Percentiles rank a stretch among this genome's conserved stretches.
These are phyloP conservation scores for Mycena crocata DNA, from an alignment of 768 basidiomycete species.

Conservation along the genomic window DNA sequence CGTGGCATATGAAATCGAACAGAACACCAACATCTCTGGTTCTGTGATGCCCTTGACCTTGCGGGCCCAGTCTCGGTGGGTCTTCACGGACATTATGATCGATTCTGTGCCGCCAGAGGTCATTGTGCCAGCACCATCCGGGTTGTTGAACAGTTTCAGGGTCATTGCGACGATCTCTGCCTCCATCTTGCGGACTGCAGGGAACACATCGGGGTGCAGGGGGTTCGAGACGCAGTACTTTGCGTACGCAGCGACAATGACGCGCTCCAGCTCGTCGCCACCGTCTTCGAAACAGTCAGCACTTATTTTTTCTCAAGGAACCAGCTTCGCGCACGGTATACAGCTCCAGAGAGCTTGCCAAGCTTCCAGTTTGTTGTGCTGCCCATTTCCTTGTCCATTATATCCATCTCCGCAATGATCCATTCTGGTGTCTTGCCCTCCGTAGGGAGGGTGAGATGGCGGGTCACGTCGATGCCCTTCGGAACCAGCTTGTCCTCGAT, in stretches of 20 bases:
- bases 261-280: slow-evolving; percentile 80
- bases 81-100: slow-evolving; percentile 95
- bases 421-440: slow-evolving; percentile 75
- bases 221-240: slow-evolving; percentile 91
- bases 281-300: slow-evolving; percentile 64
- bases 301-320: not conserved
- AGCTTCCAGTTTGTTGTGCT: slow-evolving; percentile 65
- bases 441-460: slow-evolving; percentile 74
- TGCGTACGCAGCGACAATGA: slow-evolving; percentile 85
- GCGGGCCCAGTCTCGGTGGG: slow-evolving; percentile 92
- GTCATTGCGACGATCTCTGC: slow-evolving; percentile 93
- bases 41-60: slow-evolving; percentile 87
- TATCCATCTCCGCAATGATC: slow-evolving; percentile 83
- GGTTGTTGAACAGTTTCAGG: slow-evolving; percentile 85
- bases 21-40: slow-evolving; percentile 85
- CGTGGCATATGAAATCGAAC: not conserved
- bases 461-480: slow-evolving; percentile 67
- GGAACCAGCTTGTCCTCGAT: slow-evolving; percentile 79
- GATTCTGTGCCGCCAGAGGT: slow-evolving; percentile 97
- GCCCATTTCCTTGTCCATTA: slow-evolving; percentile 74
- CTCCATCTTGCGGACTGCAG: slow-evolving; percentile 96
- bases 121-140: slow-evolving; percentile 89
- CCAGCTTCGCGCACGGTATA: slow-evolving; percentile 73
- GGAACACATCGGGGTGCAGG: slow-evolving; percentile 93
- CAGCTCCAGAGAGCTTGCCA: slow-evolving; percentile 86